Percentiles rank a stretch among this genome's conserved stretches.
Conservation (phyloP, 2,329 filamentous ascomycete species). For the Clonostachys rhizophaga region DNA sequence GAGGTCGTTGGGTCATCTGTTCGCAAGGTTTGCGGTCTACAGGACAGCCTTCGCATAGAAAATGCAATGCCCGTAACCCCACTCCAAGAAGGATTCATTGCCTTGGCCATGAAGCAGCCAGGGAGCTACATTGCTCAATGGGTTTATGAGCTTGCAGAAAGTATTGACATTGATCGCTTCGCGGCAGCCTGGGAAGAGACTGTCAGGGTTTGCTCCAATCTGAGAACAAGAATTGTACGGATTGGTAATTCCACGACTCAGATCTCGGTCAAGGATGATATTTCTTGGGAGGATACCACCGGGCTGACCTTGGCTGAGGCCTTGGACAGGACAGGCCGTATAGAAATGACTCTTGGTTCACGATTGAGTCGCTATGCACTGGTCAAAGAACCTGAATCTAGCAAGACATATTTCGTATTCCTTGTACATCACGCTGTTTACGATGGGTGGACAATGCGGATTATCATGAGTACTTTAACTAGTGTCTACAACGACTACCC, state of each 20-base stretch:
- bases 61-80: constrained; percentile 44
- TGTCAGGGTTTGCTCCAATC: constrained; percentile 4
- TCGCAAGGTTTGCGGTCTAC: not conserved
- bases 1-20: not conserved
- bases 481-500: constrained; percentile 2
- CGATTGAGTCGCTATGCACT: not conserved
- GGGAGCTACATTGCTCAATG: constrained; percentile 10
- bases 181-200: constrained; percentile 8
- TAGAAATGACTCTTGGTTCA: not conserved
- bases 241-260: constrained; percentile 4
- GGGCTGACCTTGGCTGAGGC: not conserved
- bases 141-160: constrained; percentile 4
- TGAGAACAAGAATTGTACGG: constrained; percentile 10
- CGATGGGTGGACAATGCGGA: constrained; percentile 1
- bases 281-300: not conserved
- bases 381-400: constrained; percentile 1
- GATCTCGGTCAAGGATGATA: constrained; percentile 5
- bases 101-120: constrained; percentile 29
- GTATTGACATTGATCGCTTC: constrained; percentile 6
- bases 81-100: constrained; percentile 43
- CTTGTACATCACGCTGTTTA: constrained; percentile 9
- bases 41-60: constrained; percentile 20
- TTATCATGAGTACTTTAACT: not conserved
- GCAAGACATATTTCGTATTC: constrained; percentile 10
- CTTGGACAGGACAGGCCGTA: not conserved